A percentile compares a stretch with the other conserved stretches of the same genome.
These are phyloP conservation scores for Suillus subluteus DNA, from an alignment of 768 basidiomycete species.

Conservation along the genomic window DNA sequence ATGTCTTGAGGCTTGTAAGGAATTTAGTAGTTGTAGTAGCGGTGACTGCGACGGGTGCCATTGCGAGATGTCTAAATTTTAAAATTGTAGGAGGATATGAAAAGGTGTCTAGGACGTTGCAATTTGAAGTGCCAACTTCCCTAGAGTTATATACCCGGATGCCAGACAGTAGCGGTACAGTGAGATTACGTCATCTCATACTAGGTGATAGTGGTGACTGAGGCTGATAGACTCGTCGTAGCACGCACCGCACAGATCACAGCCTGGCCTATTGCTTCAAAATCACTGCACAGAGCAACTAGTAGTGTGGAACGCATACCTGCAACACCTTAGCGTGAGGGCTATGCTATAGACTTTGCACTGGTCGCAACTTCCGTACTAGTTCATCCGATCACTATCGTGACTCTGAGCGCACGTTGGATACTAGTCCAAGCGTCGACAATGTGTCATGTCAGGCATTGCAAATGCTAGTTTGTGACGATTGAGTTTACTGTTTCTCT, in stretches of 20 bases:
- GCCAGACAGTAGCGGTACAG: not conserved
- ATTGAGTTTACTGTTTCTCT: not conserved
- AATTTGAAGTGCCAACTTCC: constrained; percentile 8
- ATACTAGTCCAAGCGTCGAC: not conserved
- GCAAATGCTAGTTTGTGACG: not conserved
- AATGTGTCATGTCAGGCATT: not conserved
- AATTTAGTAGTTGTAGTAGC: constrained; percentile 15
- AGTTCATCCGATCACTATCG: not conserved
- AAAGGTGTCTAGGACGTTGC: not conserved
- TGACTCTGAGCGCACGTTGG: not conserved
- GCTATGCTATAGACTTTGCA: not conserved
- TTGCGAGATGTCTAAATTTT: constrained; percentile 9
- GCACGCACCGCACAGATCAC: not conserved
- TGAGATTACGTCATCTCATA: not conserved
- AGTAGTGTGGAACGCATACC: not conserved
- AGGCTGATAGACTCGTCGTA: not conserved
- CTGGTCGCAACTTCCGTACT: not conserved
- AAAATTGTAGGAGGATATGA: not conserved
- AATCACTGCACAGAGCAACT: not conserved
- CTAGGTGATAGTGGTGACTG: not conserved
- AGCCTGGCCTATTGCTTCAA: not conserved
- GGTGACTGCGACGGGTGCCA: constrained; percentile 21
- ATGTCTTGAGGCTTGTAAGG: constrained; percentile 6
- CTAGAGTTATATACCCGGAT: constrained; percentile 24
- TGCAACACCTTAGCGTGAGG: not conserved